These are phyloP conservation scores for Fusarium redolens DNA, from an alignment of 2,329 filamentous ascomycete species.

Conservation along the genomic window DNA sequence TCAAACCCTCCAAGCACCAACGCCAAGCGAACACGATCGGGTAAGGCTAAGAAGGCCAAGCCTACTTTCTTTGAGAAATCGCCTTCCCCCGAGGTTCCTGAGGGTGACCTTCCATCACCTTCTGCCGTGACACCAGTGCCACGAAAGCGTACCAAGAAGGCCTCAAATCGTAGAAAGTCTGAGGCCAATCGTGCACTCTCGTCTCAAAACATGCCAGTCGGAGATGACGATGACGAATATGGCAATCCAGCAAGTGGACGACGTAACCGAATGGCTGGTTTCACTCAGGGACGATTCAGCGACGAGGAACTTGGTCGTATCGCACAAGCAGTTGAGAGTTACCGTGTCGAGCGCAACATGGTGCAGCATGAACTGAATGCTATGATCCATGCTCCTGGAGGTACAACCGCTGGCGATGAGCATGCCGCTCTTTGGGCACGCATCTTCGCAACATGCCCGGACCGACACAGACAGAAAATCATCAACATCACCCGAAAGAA, in stretches of 20 bases:
- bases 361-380: conserved; percentile 61
- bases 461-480: conserved; percentile 64
- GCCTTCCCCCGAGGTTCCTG: conserved; percentile 29
- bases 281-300: conserved; percentile 56
- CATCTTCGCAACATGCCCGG: conserved; percentile 61
- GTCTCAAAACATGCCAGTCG: conserved; percentile 40
- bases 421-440: conserved; percentile 61
- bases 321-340: conserved; percentile 56
- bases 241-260: conserved; percentile 25
- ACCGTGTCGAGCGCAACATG: conserved; percentile 56
- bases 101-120: conserved; percentile 49
- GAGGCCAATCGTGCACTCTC: conserved; percentile 29
- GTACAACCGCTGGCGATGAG: conserved; percentile 50
- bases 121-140: conserved; percentile 49
- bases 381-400: conserved; percentile 53
- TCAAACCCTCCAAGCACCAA: conserved; percentile 39
- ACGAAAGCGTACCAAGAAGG: conserved; percentile 46
- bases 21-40: conserved; percentile 48
- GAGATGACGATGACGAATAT: conserved; percentile 33
- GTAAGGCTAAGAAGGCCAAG: conserved; percentile 61
- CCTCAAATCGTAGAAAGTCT: conserved; percentile 43
- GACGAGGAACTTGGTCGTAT: conserved; percentile 57
- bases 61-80: conserved; percentile 57
- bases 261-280: conserved; percentile 44
- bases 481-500: conserved; percentile 68